Percentiles rank a stretch among this genome's conserved stretches.
phyloP scores from a whole-genome alignment of 192 early-diverging fungal species.

The Globomyces pollinis-pini region DNA sequence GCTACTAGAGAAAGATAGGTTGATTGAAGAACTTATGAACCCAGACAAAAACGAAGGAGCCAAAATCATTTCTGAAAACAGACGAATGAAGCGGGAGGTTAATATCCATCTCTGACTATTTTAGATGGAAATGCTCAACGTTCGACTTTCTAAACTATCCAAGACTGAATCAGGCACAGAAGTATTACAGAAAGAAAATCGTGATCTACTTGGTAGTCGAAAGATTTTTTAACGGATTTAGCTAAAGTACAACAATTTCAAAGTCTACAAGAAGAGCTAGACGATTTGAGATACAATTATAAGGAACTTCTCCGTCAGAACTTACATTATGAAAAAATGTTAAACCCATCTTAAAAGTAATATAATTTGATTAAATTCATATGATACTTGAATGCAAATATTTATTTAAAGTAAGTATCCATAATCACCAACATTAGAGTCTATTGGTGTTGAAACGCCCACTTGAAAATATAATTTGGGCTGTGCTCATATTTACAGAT shows the following conservation, averaged over 20 bases:
- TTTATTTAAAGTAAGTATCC: no score
- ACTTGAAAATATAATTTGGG: no score
- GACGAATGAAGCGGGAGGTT: conserved; percentile 5
- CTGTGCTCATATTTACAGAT: no score
- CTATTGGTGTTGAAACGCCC: background rate
- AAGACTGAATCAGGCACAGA: conserved; percentile 18
- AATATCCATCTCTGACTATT: no score
- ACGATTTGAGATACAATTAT: conserved; percentile 13
- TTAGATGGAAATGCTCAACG: background rate
- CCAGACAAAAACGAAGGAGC: conserved; percentile 25
- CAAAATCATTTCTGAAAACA: conserved; percentile 14
- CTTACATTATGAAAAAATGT: background rate
- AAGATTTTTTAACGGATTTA: conserved; percentile 10
- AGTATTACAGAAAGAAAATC: conserved; percentile 25
- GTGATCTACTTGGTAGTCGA: conserved; percentile 2
- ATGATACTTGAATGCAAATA: no score
- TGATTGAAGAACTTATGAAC: conserved; percentile 14
- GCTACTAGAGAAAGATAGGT: conserved; percentile 7
- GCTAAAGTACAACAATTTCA: background rate
- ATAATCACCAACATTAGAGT: no score
- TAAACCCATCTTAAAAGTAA: background rate
- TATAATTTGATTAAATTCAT: background rate
- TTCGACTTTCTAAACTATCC: conserved; percentile 17
- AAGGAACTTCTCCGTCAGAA: background rate
- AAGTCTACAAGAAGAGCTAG: conserved; percentile 6